A percentile compares a stretch with the other conserved stretches of the same genome.
These are phyloP conservation scores for Chaetomiaceae sp. DNA, from an alignment of 2,329 filamentous ascomycete genomes.

Conservation along the genomic window DNA sequence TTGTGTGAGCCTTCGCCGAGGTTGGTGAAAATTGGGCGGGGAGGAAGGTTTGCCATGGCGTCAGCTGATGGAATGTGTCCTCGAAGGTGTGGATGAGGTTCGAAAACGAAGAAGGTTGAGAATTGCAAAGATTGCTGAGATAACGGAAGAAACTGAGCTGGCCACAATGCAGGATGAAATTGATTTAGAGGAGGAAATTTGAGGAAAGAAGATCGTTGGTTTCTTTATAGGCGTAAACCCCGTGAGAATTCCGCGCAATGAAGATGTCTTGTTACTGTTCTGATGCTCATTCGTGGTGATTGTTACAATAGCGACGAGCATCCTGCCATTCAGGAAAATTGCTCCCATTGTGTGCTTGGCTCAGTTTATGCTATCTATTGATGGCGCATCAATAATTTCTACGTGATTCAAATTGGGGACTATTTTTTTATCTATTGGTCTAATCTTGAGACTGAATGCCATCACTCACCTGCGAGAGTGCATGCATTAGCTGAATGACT, in stretches of 20 bases:
- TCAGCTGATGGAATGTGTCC: neutral
- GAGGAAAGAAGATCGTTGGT: neutral
- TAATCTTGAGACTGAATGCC: too few species aligned
- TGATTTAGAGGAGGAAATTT: neutral
- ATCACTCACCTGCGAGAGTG: too few species aligned
- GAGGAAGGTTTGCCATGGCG: constrained; percentile 6
- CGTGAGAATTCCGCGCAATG: neutral
- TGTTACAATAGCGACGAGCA: neutral
- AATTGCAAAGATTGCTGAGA: neutral
- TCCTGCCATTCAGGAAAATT: neutral
- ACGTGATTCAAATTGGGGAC: too few species aligned
- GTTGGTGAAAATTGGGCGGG: constrained; percentile 6
- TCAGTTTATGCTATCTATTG: too few species aligned
- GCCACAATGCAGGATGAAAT: too few species aligned
- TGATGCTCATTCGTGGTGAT: neutral
- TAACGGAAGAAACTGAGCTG: too few species aligned
- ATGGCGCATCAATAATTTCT: too few species aligned
- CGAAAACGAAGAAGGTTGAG: neutral
- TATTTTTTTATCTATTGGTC: too few species aligned
- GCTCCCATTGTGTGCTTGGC: neutral
- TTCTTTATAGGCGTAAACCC: neutral
- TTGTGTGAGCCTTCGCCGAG: neutral
- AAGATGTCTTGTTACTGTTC: neutral
- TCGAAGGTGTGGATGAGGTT: neutral
- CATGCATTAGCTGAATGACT: too few species aligned